phyloP scores from a whole-genome alignment of 2,329 filamentous ascomycete genomes.

The Cytospora leucostoma region DNA sequence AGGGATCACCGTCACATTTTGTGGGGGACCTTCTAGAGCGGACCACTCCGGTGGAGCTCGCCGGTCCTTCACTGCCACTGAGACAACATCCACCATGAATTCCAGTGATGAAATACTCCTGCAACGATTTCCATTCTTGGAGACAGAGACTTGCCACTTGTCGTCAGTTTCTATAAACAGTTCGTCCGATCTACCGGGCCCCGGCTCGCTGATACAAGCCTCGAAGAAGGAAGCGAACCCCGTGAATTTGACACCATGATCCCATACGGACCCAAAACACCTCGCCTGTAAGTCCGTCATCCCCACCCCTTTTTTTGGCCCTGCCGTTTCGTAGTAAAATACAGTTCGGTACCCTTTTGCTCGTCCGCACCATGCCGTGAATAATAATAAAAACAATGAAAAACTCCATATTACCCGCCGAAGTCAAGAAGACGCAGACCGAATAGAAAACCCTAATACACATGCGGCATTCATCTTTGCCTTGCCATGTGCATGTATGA shows the following conservation, averaged over 20 bases:
- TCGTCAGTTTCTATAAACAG: neutral
- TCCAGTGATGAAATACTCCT: neutral
- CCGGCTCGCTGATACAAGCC: neutral
- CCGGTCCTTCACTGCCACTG: neutral
- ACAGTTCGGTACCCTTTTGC: conserved; percentile 1
- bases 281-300: conserved; percentile 17
- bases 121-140: neutral
- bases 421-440: conserved; percentile 26
- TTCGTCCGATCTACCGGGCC: neutral
- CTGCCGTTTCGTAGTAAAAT: conserved; percentile 14
- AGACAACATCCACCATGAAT: neutral
- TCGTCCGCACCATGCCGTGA: conserved; percentile 21
- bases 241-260: neutral
- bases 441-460: conserved; percentile 4
- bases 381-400: conserved; percentile 26
- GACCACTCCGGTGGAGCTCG: neutral
- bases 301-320: conserved; percentile 1
- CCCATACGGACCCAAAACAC: conserved; percentile 1
- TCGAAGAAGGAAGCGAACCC: neutral
- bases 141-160: neutral
- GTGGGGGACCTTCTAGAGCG: neutral
- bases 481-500: conserved; percentile 10
- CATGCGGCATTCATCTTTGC: conserved; percentile 1
- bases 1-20: neutral
- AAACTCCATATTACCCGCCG: conserved; percentile 29